phyloP scores from a whole-genome alignment of 2,329 filamentous ascomycete species.

The Cladophialophora chaetospira region DNA sequence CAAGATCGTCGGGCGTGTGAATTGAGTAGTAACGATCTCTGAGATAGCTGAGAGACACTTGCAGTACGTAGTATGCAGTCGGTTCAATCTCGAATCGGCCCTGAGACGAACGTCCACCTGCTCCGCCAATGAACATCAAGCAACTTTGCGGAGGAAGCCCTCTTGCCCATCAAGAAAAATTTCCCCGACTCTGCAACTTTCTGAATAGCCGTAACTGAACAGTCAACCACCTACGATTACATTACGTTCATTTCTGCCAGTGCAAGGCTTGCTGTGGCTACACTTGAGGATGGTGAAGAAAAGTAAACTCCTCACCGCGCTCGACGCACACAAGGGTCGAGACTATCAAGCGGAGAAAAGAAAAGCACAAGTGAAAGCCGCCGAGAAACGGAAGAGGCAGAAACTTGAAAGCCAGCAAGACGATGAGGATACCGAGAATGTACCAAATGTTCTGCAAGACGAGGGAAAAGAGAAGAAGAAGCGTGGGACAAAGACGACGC shows the following conservation, averaged over 20 bases:
- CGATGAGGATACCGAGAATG: conserved; percentile 10
- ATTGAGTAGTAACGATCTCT: no score
- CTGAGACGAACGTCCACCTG: background rate
- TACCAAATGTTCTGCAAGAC: background rate
- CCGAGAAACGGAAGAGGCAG: conserved; percentile 48
- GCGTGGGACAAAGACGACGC: background rate
- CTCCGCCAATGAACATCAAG: background rate
- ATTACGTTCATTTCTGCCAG: no score
- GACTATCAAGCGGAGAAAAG: conserved; percentile 79
- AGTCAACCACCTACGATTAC: no score
- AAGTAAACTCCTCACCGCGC: conserved; percentile 60
- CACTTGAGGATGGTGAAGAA: conserved; percentile 51
- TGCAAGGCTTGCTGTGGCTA: background rate
- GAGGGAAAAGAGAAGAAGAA: conserved; percentile 16
- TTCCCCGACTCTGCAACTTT: conserved; percentile 1
- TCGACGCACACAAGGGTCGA: conserved; percentile 60
- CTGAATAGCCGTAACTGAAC: background rate
- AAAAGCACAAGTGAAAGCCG: conserved; percentile 61
- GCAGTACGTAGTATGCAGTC: no score
- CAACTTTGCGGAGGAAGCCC: background rate
- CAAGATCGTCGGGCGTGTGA: no score
- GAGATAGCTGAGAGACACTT: no score
- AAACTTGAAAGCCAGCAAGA: conserved; percentile 27
- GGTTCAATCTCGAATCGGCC: no score
- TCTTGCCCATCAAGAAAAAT: background rate